phyloP scores from a whole-genome alignment of 805 yeast genomes.

The Zygotorulaspora florentina region DNA sequence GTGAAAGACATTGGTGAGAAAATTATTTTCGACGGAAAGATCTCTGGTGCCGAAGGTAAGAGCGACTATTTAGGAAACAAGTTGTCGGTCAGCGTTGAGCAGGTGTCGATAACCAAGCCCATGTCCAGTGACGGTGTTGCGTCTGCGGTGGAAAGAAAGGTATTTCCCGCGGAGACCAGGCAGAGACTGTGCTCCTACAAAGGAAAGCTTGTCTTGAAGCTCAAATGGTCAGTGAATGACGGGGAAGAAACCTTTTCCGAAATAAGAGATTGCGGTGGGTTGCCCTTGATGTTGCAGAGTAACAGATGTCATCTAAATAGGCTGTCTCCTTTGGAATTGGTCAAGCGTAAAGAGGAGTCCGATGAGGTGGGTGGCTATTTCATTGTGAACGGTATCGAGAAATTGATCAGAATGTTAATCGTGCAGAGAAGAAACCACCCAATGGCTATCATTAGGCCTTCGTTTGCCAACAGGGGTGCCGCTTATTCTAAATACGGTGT shows the following conservation, averaged over 20 bases:
- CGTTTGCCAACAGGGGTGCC: constrained; percentile 91
- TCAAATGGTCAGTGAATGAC: constrained; percentile 83
- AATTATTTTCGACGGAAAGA: constrained; percentile 71
- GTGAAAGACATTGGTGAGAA: constrained; percentile 85
- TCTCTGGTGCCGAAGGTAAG: constrained; percentile 35
- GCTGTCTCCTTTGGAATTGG: constrained; percentile 77
- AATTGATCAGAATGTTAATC: constrained; percentile 92
- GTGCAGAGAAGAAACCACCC: constrained; percentile 98
- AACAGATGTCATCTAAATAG: constrained; percentile 89
- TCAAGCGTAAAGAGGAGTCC: constrained; percentile 75
- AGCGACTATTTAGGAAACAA: constrained; percentile 77
- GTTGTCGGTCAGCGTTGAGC: constrained; percentile 75
- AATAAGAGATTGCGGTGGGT: constrained; percentile 82
- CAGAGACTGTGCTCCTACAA: constrained; percentile 83
- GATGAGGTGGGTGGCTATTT: constrained; percentile 98
- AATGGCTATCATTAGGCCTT: constrained; percentile 94
- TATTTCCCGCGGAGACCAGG: constrained; percentile 83
- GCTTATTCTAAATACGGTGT: constrained; percentile 86
- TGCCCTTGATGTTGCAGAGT: constrained; percentile 87
- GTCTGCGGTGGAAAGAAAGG: constrained; percentile 66
- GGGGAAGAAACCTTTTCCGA: constrained; percentile 73
- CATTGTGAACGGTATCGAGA: constrained; percentile 94
- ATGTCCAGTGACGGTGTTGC: constrained; percentile 51
- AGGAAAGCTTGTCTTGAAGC: constrained; percentile 70
- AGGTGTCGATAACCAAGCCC: constrained; percentile 84